These are phyloP conservation scores for Crithidia sp. DNA, from an alignment of 208 protist genomes.

Conservation along the genomic window DNA sequence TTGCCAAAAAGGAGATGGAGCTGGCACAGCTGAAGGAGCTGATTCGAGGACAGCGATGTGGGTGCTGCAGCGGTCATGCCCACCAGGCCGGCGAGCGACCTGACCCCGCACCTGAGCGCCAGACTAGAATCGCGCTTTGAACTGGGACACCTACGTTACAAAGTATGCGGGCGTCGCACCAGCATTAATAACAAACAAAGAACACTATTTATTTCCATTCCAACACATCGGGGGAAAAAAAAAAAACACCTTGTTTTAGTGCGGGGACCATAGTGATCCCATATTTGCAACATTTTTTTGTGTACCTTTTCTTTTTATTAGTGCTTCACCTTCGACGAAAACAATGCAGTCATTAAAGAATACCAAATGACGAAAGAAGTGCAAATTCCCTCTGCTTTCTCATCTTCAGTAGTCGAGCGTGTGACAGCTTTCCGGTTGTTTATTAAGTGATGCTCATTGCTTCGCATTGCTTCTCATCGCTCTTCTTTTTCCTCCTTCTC, in stretches of 20 bases:
- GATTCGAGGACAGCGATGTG: constrained; percentile 35
- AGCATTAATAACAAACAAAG: neutral
- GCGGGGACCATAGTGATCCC: too few relatives aligned
- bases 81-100: neutral
- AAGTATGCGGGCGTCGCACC: too few relatives aligned
- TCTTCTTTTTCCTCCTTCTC: neutral
- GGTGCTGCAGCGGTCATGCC: constrained; percentile 25
- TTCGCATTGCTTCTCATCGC: neutral
- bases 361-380: too few relatives aligned
- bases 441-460: too few relatives aligned
- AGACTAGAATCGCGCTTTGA: constrained; percentile 24
- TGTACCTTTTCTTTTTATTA: too few relatives aligned
- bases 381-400: too few relatives aligned
- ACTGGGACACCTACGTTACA: too few relatives aligned
- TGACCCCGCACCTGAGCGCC: neutral
- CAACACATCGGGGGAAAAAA: neutral
- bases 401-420: too few relatives aligned
- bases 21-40: constrained; percentile 29
- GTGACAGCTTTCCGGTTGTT: too few relatives aligned
- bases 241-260: neutral
- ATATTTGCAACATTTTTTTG: too few relatives aligned
- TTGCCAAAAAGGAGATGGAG: constrained; percentile 37
- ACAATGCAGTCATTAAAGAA: too few relatives aligned
- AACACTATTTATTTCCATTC: neutral
- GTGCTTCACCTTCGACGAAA: too few relatives aligned